These are phyloP conservation scores for Nothophaeocryptopus gaeumannii DNA, from an alignment of 2,329 filamentous ascomycete species.

Conservation along the genomic window DNA sequence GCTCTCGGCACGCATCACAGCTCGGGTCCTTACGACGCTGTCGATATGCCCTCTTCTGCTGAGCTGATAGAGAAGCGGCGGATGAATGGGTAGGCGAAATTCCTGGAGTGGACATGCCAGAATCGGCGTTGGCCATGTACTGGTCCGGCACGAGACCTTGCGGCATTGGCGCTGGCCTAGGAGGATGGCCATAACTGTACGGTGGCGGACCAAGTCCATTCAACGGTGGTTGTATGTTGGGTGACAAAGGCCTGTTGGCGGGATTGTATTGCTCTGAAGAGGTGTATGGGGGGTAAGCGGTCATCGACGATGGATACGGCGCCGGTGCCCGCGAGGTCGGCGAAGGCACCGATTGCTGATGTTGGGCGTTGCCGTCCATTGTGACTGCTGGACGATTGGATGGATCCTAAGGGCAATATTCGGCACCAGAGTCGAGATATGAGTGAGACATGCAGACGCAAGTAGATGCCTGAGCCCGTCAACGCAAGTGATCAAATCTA, in stretches of 20 bases:
- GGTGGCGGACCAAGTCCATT: constrained; percentile 24
- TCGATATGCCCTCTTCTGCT: constrained; percentile 87
- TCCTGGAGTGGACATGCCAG: constrained; percentile 28
- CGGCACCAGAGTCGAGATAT: not conserved
- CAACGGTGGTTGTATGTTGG: constrained; percentile 20
- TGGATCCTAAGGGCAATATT: not conserved
- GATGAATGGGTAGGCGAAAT: constrained; percentile 33
- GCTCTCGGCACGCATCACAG: constrained; percentile 92
- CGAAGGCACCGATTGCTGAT: not conserved
- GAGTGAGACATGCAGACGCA: constrained; percentile 13
- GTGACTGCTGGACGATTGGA: not conserved
- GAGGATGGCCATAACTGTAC: constrained; percentile 21
- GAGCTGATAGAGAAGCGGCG: constrained; percentile 58
- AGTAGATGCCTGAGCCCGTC: constrained; percentile 1
- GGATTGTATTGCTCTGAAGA: constrained; percentile 13
- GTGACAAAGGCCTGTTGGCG: constrained; percentile 16
- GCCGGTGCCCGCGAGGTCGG: constrained; percentile 3
- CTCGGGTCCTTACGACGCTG: constrained; percentile 95
- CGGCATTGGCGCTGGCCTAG: constrained; percentile 14
- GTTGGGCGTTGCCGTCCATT: constrained; percentile 9
- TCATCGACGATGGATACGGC: constrained; percentile 10
- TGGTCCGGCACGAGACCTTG: constrained; percentile 29
- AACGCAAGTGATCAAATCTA: not conserved
- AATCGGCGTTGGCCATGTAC: constrained; percentile 28
- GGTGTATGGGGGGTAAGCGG: constrained; percentile 5